Evolutionary conservation across 768 basidiomycete species (phyloP).

Genomic region (Leccinum imitatum): DNA sequence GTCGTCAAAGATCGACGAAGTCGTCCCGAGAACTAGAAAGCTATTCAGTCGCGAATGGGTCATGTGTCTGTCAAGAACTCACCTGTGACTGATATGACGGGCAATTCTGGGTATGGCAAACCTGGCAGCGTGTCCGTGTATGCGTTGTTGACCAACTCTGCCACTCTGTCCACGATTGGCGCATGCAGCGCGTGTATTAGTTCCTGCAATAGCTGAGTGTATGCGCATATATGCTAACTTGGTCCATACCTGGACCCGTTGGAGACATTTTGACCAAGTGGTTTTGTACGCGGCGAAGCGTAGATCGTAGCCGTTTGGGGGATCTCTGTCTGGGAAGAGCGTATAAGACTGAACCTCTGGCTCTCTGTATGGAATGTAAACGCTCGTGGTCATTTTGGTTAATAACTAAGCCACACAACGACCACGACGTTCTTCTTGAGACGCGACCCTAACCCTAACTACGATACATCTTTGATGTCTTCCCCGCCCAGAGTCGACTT

Average conservation of each 20-base stretch:
- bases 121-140: constrained; percentile 49
- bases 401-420: background rate
- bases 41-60: constrained; percentile 5
- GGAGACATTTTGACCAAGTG: constrained; percentile 61
- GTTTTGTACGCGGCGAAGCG: constrained; percentile 53
- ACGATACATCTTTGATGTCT: constrained; percentile 45
- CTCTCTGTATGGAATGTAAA: constrained; percentile 30
- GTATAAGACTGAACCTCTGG: constrained; percentile 24
- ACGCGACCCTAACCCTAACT: background rate
- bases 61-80: constrained; percentile 13
- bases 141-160: constrained; percentile 42
- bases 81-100: constrained; percentile 60
- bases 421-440: background rate
- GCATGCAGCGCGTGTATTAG: constrained; percentile 49
- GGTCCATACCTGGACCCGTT: constrained; percentile 51
- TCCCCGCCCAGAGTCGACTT: constrained; percentile 66
- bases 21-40: constrained; percentile 43
- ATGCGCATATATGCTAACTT: background rate
- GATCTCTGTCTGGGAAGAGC: constrained; percentile 31
- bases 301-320: constrained; percentile 34
- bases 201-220: constrained; percentile 32
- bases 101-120: constrained; percentile 60
- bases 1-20: constrained; percentile 47
- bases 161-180: constrained; percentile 47
- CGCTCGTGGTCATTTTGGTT: constrained; percentile 24